Percentiles rank a stretch among this genome's conserved stretches.
Evolutionary conservation across 106 monocot genomes (phyloP).

Genomic region (Phalaenopsis aphrodite): DNA sequence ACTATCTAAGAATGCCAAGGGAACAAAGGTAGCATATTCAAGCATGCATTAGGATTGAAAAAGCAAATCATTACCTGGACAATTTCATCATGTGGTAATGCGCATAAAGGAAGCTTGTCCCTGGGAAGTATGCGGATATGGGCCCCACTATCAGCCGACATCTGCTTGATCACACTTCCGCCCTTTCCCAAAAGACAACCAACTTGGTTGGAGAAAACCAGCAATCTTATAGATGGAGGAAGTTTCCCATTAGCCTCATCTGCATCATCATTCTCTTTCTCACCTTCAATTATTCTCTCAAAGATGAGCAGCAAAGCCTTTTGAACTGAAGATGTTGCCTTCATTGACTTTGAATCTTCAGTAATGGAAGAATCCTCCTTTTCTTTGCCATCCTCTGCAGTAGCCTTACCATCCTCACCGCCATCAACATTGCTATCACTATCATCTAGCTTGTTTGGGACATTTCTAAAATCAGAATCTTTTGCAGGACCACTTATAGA

Average conservation of each 20-base stretch:
- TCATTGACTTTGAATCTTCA: slow-evolving; percentile 31
- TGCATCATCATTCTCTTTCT: slow-evolving; percentile 35
- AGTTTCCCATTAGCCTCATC: slow-evolving; percentile 32
- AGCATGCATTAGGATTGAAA: not conserved
- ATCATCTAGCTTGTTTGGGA: slow-evolving; percentile 10
- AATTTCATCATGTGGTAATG: slow-evolving; percentile 60
- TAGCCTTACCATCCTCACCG: slow-evolving; percentile 16
- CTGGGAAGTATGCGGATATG: slow-evolving; percentile 67
- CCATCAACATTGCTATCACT: slow-evolving; percentile 14
- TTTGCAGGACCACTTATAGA: slow-evolving; percentile 57
- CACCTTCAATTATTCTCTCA: slow-evolving; percentile 62
- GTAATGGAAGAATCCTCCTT: slow-evolving; percentile 20
- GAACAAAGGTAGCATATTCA: not conserved
- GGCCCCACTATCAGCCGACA: slow-evolving; percentile 78
- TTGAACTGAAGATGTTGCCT: slow-evolving; percentile 34
- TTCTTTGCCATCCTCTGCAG: slow-evolving; percentile 17
- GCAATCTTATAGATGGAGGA: slow-evolving; percentile 43
- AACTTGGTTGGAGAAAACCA: slow-evolving; percentile 74
- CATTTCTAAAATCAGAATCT: slow-evolving; percentile 27
- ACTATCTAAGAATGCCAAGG: not conserved
- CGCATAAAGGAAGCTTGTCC: slow-evolving; percentile 76
- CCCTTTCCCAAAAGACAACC: slow-evolving; percentile 77
- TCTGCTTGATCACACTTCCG: slow-evolving; percentile 85
- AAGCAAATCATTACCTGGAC: slow-evolving; percentile 51
- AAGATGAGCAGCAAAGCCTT: slow-evolving; percentile 77